phyloP scores from a whole-genome alignment of 2,329 filamentous ascomycete species.

The Coniosporium tulheliwenetii region DNA sequence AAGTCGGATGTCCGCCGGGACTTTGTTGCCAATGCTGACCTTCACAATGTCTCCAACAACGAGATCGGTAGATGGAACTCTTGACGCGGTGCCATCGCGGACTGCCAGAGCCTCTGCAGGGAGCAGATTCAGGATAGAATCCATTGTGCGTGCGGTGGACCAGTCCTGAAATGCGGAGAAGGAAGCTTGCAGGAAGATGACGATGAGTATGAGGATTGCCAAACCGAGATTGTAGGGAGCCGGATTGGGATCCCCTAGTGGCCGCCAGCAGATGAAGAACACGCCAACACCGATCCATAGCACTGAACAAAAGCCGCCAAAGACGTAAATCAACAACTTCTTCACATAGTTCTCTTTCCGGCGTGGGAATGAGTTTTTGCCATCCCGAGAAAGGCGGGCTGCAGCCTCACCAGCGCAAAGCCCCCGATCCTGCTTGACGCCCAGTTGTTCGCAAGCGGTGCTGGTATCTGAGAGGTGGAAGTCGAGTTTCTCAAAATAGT shows the following conservation, averaged over 20 bases:
- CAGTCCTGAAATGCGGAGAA: slow-evolving; percentile 34
- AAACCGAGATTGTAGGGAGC: slow-evolving; percentile 28
- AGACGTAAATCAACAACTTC: slow-evolving; percentile 26
- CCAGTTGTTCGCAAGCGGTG: slow-evolving; percentile 16
- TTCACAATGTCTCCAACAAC: slow-evolving; percentile 32
- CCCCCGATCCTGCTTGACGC: slow-evolving; percentile 18
- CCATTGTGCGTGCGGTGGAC: slow-evolving; percentile 31
- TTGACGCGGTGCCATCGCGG: slow-evolving; percentile 27
- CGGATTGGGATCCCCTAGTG: slow-evolving; percentile 27
- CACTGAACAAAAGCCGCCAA: slow-evolving; percentile 33
- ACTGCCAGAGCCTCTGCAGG: slow-evolving; percentile 28
- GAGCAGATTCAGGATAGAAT: slow-evolving; percentile 29
- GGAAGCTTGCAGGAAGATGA: slow-evolving; percentile 30
- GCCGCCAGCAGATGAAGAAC: slow-evolving; percentile 33
- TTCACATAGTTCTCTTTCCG: slow-evolving; percentile 28
- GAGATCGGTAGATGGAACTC: slow-evolving; percentile 25
- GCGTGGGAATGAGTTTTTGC: slow-evolving; percentile 25
- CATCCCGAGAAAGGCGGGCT: slow-evolving; percentile 22
- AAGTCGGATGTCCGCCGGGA: slow-evolving; percentile 33
- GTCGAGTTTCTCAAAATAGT: slow-evolving; percentile 27
- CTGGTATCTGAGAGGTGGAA: slow-evolving; percentile 21
- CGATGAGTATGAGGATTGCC: slow-evolving; percentile 30
- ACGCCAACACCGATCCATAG: slow-evolving; percentile 31
- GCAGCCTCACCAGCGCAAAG: slow-evolving; percentile 19
- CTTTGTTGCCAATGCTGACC: slow-evolving; percentile 31